Evolutionary conservation across 2,329 filamentous ascomycete genomes (phyloP), one percentile per base, ranked within the genome.

Genomic region (Periconia digitata): DNA sequence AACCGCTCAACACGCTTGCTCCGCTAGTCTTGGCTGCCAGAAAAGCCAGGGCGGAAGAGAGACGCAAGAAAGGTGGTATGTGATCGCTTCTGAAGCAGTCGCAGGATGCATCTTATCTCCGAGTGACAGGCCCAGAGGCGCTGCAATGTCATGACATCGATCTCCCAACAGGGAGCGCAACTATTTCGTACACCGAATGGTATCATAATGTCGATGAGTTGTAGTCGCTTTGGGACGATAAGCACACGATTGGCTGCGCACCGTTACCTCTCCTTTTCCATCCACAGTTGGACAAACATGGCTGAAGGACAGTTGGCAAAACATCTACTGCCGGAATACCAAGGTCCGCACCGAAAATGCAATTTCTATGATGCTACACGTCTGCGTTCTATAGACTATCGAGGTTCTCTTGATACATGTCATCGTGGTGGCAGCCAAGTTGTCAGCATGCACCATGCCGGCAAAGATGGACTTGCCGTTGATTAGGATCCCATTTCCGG

Each of bases 1-100:
- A 79, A 60, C 76, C 77, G 18, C 64, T 81, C 17, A 79, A 79
- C 46, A 90, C 91, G 50, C 79, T 97, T 46, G 87, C 92, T 21
- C 92, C 92, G 8, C 81, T 97, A 50, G 92, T 97, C 44, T 84
- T 86, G 64, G 88, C 91, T 36, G 92, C 92, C 40, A 83, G 92
- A 58, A 85, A 90, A 69, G 91, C 91, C 55, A 83, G 92, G 70
- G 88, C 88, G 21, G 87, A 92, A 64, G 92, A 97, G 74, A 70
- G 73, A 29, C 71, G 71, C 51, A 77, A 76, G 63, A 79, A 79
- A 66, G 76, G 75, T 50, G 68, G 67, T 64, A 61, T 69, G 66
- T 71, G 60, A 69, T 52, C 43, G 47, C 54, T 51, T 51, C 56
- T 60, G 47, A 49, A 37, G 21, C 15, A n/a, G 37, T 39, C 47